A percentile compares a stretch with the other conserved stretches of the same genome.
phyloP scores from a whole-genome alignment of 805 yeast species.

The Saccharomyces paradoxus region DNA sequence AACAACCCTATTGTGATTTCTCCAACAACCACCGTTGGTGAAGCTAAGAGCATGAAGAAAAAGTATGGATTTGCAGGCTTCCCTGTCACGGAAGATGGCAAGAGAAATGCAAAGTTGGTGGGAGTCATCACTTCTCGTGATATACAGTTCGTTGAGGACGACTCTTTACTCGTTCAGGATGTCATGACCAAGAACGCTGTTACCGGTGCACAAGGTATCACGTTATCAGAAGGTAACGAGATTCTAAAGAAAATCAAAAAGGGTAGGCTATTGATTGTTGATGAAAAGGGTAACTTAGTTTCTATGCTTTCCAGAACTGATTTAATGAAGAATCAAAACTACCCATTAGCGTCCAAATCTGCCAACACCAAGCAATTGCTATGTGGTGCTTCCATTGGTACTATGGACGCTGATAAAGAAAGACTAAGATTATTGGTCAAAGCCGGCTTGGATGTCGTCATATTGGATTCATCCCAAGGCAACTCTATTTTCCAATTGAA shows the following conservation, averaged over 20 bases:
- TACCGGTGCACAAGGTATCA: slow-evolving; percentile 76
- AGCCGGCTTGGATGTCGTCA: slow-evolving; percentile 95
- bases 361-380: too few relatives aligned
- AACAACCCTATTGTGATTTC: slow-evolving; percentile 84
- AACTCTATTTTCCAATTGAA: slow-evolving; percentile 90
- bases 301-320: slow-evolving; percentile 92
- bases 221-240: slow-evolving; percentile 79
- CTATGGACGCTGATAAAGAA: slow-evolving; percentile 77
- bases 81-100: slow-evolving; percentile 94
- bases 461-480: slow-evolving; percentile 95
- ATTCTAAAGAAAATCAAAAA: slow-evolving; percentile 70
- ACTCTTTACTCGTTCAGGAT: slow-evolving; percentile 51
- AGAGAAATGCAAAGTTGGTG: slow-evolving; percentile 77
- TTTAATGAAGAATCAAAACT: slow-evolving; percentile 88
- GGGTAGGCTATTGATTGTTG: slow-evolving; percentile 46
- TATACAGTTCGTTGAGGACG: slow-evolving; percentile 84
- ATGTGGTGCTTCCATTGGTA: slow-evolving; percentile 93
- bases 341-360: slow-evolving; percentile 68
- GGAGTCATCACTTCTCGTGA: slow-evolving; percentile 98
- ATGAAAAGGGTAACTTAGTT: slow-evolving; percentile 62
- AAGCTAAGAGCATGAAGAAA: slow-evolving; percentile 63
- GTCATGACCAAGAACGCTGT: slow-evolving; percentile 87
- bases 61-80: slow-evolving; percentile 88
- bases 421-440: slow-evolving; percentile 79
- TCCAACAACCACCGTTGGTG: slow-evolving; percentile 70